Evolutionary conservation across 2,329 filamentous ascomycete genomes (phyloP).

Genomic region (Aureobasidium sp.): DNA sequence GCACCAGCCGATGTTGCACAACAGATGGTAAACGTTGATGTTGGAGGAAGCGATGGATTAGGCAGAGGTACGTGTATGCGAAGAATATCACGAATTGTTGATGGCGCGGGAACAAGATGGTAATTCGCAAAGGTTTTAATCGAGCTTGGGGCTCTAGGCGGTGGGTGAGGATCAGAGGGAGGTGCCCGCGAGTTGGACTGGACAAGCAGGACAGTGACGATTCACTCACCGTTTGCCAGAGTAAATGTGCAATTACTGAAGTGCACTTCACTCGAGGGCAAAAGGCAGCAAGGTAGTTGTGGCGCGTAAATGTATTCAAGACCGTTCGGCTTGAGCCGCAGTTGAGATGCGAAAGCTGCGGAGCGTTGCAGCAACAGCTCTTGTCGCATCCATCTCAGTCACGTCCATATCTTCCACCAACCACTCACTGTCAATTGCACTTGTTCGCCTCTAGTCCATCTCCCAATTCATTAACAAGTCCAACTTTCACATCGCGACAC

Average conservation of each 20-base stretch:
- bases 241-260: neutral
- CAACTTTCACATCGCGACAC: neutral
- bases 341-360: neutral
- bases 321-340: neutral
- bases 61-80: neutral
- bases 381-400: neutral
- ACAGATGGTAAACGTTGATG: neutral
- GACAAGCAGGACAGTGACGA: no score
- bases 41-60: neutral
- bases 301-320: neutral
- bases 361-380: conserved; percentile 1
- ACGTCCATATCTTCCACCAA: neutral
- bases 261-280: neutral
- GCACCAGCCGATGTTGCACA: neutral
- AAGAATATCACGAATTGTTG: neutral
- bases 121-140: neutral
- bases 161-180: neutral
- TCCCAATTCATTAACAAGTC: neutral
- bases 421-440: neutral
- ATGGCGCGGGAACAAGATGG: neutral
- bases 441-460: neutral
- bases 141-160: neutral
- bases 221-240: neutral
- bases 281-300: neutral
- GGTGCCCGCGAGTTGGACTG: neutral